These are phyloP conservation scores for Ophiostoma piceae DNA, from an alignment of 2,329 filamentous ascomycete species.

Conservation along the genomic window DNA sequence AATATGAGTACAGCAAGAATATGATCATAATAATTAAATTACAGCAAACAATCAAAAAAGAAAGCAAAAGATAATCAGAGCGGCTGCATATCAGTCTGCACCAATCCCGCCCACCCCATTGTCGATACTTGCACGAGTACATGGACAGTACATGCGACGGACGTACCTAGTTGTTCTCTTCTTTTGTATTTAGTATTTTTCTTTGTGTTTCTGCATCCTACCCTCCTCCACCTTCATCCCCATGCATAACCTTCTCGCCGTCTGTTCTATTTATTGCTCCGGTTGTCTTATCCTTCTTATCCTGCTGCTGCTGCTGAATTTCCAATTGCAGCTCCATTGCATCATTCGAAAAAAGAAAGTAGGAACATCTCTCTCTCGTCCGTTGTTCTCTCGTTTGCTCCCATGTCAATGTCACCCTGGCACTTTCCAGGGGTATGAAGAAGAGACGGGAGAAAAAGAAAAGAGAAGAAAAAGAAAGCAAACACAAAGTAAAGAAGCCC, in stretches of 20 bases:
- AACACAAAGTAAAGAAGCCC: not conserved
- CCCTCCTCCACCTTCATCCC: not conserved
- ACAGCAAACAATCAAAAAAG: not conserved
- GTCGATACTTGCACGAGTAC: not conserved
- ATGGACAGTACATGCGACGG: not conserved
- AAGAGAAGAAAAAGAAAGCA: no score
- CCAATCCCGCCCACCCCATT: constrained; percentile 11
- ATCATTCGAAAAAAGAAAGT: constrained; percentile 13
- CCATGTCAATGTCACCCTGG: constrained; percentile 9
- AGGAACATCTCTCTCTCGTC: constrained; percentile 2
- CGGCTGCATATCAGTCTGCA: constrained; percentile 7
- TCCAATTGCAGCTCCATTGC: not conserved
- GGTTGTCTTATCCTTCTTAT: constrained; percentile 3
- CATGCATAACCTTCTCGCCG: constrained; percentile 9
- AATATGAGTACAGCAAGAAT: not conserved
- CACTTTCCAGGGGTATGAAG: not conserved
- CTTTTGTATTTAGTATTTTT: not conserved
- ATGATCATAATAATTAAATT: not conserved
- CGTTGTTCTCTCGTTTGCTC: constrained; percentile 12
- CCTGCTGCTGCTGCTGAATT: not conserved
- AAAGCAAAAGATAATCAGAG: not conserved
- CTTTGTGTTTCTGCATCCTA: not conserved
- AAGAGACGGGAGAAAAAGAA: not conserved
- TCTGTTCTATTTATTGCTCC: not conserved
- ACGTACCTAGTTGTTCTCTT: not conserved